Conservation (phyloP, 257 asterid genomes). For the Solanum dulcamara region DNA sequence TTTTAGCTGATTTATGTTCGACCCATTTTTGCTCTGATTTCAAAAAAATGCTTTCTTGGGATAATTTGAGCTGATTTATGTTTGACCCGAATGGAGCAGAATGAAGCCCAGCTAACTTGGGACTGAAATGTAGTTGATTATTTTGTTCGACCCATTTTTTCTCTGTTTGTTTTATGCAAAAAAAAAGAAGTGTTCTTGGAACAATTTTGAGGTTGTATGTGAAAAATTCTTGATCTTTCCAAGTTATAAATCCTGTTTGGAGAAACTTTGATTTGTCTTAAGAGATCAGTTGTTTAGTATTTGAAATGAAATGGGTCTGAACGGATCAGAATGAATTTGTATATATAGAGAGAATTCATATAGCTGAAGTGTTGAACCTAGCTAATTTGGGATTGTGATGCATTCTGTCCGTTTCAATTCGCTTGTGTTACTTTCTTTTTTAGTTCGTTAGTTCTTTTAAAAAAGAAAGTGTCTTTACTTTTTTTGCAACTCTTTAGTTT, state of each 20-base stretch:
- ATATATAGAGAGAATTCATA: neutral
- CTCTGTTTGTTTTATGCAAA: neutral
- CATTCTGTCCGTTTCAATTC: rapidly evolving
- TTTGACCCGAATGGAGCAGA: neutral
- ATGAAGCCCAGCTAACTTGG: neutral
- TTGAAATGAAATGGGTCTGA: neutral
- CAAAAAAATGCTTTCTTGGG: neutral
- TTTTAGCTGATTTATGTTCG: neutral
- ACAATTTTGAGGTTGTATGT: neutral
- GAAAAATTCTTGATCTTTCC: neutral
- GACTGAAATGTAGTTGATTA: neutral
- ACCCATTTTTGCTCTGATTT: neutral
- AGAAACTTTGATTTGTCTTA: neutral
- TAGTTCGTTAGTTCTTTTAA: neutral
- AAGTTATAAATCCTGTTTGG: neutral
- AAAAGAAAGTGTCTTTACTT: neutral
- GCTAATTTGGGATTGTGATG: neutral
- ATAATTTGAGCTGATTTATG: neutral
- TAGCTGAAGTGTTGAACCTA: neutral
- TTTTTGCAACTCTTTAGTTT: neutral
- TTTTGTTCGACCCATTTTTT: neutral
- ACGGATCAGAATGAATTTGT: neutral
- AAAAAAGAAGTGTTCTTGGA: neutral
- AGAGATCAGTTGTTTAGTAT: neutral
- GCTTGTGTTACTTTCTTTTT: neutral